Conservation (phyloP, 345 rosid species). For the Rhizophora mangle region DNA sequence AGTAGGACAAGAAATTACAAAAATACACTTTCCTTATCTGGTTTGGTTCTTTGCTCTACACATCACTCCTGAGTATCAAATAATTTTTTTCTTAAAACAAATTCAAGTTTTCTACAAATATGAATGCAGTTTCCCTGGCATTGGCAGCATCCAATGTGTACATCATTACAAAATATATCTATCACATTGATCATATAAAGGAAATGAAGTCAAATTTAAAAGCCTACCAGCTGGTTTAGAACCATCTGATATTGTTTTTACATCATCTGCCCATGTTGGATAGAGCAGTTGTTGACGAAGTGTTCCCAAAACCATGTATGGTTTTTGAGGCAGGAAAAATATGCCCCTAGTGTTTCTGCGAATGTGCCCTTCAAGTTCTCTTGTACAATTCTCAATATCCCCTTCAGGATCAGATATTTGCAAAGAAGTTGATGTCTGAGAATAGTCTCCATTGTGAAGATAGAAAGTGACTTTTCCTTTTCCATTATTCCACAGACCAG, state of each 20-base stretch:
- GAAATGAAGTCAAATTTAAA: constrained; percentile 1
- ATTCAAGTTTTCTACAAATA: too few species aligned
- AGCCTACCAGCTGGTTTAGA: constrained; percentile 35
- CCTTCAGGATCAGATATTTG: constrained; percentile 30
- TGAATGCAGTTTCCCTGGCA: too few species aligned
- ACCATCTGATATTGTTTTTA: constrained; percentile 23
- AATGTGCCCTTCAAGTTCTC: constrained; percentile 28
- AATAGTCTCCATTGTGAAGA: constrained; percentile 39
- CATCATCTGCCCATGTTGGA: constrained; percentile 65
- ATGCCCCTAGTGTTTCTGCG: constrained; percentile 42
- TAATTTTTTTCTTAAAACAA: too few species aligned
- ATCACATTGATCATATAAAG: not conserved
- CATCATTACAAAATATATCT: not conserved
- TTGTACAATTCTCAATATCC: constrained; percentile 11
- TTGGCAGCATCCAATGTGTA: too few species aligned
- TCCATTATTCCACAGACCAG: constrained; percentile 91
- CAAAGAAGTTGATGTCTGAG: constrained; percentile 23
- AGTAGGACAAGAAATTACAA: too few species aligned
- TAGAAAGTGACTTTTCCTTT: constrained; percentile 77
- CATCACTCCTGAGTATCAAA: too few species aligned
- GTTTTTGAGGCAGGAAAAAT: constrained; percentile 94
- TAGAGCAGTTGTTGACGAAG: constrained; percentile 94
- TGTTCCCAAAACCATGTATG: constrained; percentile 94
- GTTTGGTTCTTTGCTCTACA: too few species aligned
- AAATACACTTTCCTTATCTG: too few species aligned